Conservation (phyloP, 2,329 filamentous ascomycete genomes). For the Cryphonectria japonica region DNA sequence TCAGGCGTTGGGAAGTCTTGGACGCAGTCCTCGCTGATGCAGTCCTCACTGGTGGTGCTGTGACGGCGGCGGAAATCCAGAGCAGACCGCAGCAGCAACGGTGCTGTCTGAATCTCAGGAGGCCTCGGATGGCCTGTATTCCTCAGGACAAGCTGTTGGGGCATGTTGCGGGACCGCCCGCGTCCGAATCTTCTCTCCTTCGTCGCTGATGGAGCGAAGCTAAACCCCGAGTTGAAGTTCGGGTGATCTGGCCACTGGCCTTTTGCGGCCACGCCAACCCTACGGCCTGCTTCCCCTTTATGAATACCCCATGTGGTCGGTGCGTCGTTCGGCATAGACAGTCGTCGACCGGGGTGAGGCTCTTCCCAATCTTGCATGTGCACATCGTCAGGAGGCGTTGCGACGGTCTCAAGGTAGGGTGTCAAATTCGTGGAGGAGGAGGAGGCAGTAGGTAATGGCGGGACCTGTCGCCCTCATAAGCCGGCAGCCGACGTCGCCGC, state of each 20-base stretch:
- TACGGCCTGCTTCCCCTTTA: constrained; percentile 37
- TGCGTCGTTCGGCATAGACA: constrained; percentile 39
- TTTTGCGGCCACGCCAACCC: constrained; percentile 56
- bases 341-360: constrained; percentile 50
- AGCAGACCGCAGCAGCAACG: constrained; percentile 21
- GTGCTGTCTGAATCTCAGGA: constrained; percentile 26
- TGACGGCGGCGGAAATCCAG: constrained; percentile 6
- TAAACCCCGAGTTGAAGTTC: constrained; percentile 22
- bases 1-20: constrained; percentile 16
- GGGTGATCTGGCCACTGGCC: constrained; percentile 32
- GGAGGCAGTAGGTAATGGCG: constrained; percentile 49
- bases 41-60: constrained; percentile 9
- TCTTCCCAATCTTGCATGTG: constrained; percentile 46
- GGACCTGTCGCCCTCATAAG: constrained; percentile 64
- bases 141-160: constrained; percentile 20
- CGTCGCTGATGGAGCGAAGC: constrained; percentile 26
- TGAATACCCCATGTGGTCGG: constrained; percentile 33
- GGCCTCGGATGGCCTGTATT: constrained; percentile 15
- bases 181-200: constrained; percentile 26
- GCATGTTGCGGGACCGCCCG: constrained; percentile 27
- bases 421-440: constrained; percentile 33
- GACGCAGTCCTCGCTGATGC: constrained; percentile 3
- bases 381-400: constrained; percentile 32
- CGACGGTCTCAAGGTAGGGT: constrained; percentile 30
- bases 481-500: constrained; percentile 22